These are phyloP conservation scores for Arthroderma sp. DNA, from an alignment of 2,329 filamentous ascomycete species.

Conservation along the genomic window DNA sequence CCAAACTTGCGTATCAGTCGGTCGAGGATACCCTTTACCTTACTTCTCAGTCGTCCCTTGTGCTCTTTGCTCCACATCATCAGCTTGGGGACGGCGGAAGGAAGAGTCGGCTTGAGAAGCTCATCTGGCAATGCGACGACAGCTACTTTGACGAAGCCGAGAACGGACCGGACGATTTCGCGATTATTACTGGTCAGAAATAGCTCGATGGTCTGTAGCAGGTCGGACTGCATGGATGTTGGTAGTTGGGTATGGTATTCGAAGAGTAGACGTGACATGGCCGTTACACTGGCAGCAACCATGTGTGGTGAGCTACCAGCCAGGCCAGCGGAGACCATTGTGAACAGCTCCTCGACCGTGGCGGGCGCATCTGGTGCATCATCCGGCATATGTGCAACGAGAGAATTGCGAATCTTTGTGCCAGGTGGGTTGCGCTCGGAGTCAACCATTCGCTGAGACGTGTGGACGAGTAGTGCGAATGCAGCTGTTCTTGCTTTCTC, in stretches of 20 bases:
- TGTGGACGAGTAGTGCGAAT: constrained; percentile 78
- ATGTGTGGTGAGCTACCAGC: constrained; percentile 90
- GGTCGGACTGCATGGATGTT: constrained; percentile 59
- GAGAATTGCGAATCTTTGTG: constrained; percentile 71
- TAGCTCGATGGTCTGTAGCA: constrained; percentile 89
- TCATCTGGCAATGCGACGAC: constrained; percentile 72
- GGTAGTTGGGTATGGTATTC: constrained; percentile 67
- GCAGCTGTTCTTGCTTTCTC: constrained; percentile 82
- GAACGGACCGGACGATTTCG: constrained; percentile 86
- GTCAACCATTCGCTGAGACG: constrained; percentile 70
- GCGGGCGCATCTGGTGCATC: constrained; percentile 67
- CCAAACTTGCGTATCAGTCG: constrained; percentile 87
- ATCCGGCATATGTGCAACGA: constrained; percentile 73
- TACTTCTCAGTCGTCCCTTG: constrained; percentile 90
- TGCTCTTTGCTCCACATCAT: constrained; percentile 97
- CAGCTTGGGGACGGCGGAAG: constrained; percentile 70
- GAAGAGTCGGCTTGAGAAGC: constrained; percentile 65
- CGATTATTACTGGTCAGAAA: constrained; percentile 95
- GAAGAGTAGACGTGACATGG: constrained; percentile 82
- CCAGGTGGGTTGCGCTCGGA: constrained; percentile 43
- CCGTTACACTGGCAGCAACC: constrained; percentile 94
- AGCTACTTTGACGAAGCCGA: constrained; percentile 95
- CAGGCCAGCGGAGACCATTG: constrained; percentile 93
- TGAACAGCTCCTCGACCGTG: constrained; percentile 88
- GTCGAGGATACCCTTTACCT: constrained; percentile 96